These are phyloP conservation scores for Taxillus chinensis DNA, from an alignment of 164 flowering plant genomes.

Conservation along the genomic window DNA sequence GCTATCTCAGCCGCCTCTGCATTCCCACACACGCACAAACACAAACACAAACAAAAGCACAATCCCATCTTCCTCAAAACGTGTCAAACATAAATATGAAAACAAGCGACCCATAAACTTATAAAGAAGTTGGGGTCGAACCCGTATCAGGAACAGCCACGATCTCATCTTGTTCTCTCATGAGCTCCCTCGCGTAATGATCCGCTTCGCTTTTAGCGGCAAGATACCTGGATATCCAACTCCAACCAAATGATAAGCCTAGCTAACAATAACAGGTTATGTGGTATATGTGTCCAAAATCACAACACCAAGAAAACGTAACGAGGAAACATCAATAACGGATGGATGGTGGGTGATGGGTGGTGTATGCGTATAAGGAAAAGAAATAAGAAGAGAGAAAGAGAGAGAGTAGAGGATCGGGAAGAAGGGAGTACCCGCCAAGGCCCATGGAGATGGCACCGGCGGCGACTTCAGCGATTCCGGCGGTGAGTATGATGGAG, in stretches of 20 bases:
- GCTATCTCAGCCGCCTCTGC: conserved; percentile 41
- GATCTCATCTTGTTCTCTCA: conserved; percentile 85
- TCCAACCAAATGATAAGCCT: not conserved
- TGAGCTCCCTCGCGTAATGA: conserved; percentile 69
- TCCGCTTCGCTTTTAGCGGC: conserved; percentile 96
- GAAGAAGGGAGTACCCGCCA: conserved; percentile 50
- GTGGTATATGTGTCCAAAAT: too few species aligned
- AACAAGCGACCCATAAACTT: too few species aligned
- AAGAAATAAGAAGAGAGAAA: not conserved
- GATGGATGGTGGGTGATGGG: not conserved
- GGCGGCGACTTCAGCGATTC: conserved; percentile 92
- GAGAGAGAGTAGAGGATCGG: not conserved
- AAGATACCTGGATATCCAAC: conserved; percentile 40
- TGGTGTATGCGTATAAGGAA: not conserved
- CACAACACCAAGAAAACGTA: too few species aligned
- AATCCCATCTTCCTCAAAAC: not conserved
- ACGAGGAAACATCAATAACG: not conserved
- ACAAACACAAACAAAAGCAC: too few species aligned
- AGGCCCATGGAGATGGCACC: conserved; percentile 98
- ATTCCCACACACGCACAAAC: not conserved
- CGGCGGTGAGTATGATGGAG: conserved; percentile 81
- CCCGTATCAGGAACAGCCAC: conserved; percentile 77
- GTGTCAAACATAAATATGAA: not conserved
- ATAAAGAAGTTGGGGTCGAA: conserved; percentile 1
- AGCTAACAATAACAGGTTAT: not conserved